Base-by-base conservation (phyloP, 1,284 basidiomycete species). In the Amylostereum chailletii region DNA sequence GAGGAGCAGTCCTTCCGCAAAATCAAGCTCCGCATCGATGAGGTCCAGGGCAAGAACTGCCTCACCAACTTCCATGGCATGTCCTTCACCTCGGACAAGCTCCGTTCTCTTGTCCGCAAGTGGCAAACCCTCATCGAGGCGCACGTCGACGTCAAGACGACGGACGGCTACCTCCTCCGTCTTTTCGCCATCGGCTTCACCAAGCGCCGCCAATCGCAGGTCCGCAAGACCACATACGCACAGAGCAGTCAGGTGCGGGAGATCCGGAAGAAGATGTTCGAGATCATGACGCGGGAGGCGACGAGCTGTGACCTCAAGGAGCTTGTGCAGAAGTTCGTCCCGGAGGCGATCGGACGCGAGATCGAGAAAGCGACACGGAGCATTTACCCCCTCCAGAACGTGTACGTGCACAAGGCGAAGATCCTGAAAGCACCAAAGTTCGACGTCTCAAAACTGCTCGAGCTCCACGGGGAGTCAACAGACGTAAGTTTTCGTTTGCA, bases 21-120 rank as follows among this genome's bases (percentile, higher is more conserved):
- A 83, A 95, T 99, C 74, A 93, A 94, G 76, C 84, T 99, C 68
- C 89, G 93, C 63, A 81, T 99, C 62, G 95, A 99, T 68, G 95
- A 98, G 66, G 82, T 99, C 58, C 88, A 97, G 76, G 96, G 95
- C 77, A 96, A 94, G 80, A 95, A 91, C 81, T 98, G 94, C 80
- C 81, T 99, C 52, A 98, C 96, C 71, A 97, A 95, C 76, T 99
- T 99, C 89, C 90, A 95, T 76, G 96, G 95, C 69, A 99, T 99
- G 96, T 92, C 96, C 78, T 98, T 99, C 78, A 99, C 96, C 57
- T 96, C 94, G 57, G 96, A 99, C 86, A 99, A 99, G 77, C 86
- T 99, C 60, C 94, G 96, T 58, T 99, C 96, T 52, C 93, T 99
- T 64, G 96, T 99, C 62, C 93, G 95, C 71, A 99, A 99, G 77